These are phyloP conservation scores for Meredithiella fracta DNA, from an alignment of 2,329 filamentous ascomycete genomes.

Conservation along the genomic window DNA sequence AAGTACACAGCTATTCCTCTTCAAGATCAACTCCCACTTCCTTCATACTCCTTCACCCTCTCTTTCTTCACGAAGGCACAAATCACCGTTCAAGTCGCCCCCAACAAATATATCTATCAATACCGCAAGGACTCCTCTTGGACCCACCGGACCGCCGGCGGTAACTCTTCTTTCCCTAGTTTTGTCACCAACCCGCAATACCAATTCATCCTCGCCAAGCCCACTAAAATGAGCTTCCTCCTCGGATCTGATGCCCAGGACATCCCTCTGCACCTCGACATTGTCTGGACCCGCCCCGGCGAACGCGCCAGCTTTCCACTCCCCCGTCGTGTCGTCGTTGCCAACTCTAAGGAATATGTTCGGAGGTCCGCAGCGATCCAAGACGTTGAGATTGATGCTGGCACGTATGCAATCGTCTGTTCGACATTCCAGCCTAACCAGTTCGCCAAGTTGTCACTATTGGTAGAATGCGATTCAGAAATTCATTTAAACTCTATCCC, in stretches of 20 bases:
- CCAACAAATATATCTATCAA: constrained; percentile 40
- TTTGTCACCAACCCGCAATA: constrained; percentile 87
- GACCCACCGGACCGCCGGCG: constrained; percentile 67
- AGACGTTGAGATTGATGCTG: constrained; percentile 42
- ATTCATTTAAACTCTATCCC: constrained; percentile 43
- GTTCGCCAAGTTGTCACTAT: constrained; percentile 55
- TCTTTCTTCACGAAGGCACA: constrained; percentile 58
- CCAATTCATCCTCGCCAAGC: constrained; percentile 39
- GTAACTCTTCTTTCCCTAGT: constrained; percentile 57
- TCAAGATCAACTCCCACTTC: constrained; percentile 59
- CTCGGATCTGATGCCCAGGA: constrained; percentile 51
- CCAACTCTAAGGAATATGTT: constrained; percentile 77
- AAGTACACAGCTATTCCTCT: constrained; percentile 50
- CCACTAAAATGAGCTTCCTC: constrained; percentile 52
- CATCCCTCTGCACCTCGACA: constrained; percentile 65
- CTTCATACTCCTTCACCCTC: constrained; percentile 69
- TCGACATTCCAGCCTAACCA: constrained; percentile 80
- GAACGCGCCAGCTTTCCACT: constrained; percentile 49
- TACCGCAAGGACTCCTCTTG: constrained; percentile 49
- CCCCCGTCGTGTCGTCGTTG: constrained; percentile 59
- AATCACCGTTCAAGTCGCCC: constrained; percentile 45
- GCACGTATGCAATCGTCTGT: constrained; percentile 73
- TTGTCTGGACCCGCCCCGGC: constrained; percentile 57
- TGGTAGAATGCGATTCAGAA: constrained; percentile 44
- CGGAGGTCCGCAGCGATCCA: constrained; percentile 60